Percentiles rank a stretch among this genome's conserved stretches.
Conservation (phyloP, 1,139 yeast genomes). For the Groenewaldozyma auringiensis region DNA sequence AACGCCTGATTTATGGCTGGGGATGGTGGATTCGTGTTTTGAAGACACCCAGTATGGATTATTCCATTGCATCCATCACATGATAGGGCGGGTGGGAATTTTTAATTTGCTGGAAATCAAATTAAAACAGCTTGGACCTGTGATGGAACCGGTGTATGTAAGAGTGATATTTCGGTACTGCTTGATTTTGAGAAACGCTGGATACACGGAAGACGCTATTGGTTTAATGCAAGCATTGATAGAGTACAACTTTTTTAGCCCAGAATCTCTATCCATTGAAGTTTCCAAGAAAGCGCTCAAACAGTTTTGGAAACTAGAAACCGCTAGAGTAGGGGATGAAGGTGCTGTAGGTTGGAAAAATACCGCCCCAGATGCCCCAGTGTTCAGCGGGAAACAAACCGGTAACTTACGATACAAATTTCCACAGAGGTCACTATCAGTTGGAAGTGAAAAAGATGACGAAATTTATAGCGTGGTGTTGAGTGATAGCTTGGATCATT, state of each 20-base stretch:
- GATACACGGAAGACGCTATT: constrained; percentile 17
- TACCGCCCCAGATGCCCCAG: constrained; percentile 1
- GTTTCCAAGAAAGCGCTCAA: constrained; percentile 8
- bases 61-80: constrained; percentile 3
- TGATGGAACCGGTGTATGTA: constrained; percentile 3
- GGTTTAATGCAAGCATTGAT: constrained; percentile 17
- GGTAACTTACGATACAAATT: constrained; percentile 2
- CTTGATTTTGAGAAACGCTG: constrained; percentile 14
- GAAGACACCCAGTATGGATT: constrained; percentile 4
- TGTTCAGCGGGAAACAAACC: not conserved
- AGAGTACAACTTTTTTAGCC: constrained; percentile 15
- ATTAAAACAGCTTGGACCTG: not conserved
- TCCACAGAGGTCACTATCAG: constrained; percentile 1
- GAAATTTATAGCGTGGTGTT: constrained; percentile 10
- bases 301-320: constrained; percentile 19
- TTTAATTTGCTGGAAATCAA: constrained; percentile 7
- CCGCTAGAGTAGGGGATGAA: constrained; percentile 18
- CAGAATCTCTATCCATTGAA: constrained; percentile 6
- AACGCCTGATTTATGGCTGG: constrained; percentile 11
- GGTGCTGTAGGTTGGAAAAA: constrained; percentile 15
- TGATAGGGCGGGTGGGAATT: constrained; percentile 4
- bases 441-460: constrained; percentile 2
- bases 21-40: constrained; percentile 10
- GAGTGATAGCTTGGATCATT: constrained; percentile 3
- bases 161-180: constrained; percentile 12